A percentile compares a stretch with the other conserved stretches of the same genome.
Evolutionary conservation across 768 basidiomycete genomes (phyloP).

Genomic region (Boletus eberwhitei): DNA sequence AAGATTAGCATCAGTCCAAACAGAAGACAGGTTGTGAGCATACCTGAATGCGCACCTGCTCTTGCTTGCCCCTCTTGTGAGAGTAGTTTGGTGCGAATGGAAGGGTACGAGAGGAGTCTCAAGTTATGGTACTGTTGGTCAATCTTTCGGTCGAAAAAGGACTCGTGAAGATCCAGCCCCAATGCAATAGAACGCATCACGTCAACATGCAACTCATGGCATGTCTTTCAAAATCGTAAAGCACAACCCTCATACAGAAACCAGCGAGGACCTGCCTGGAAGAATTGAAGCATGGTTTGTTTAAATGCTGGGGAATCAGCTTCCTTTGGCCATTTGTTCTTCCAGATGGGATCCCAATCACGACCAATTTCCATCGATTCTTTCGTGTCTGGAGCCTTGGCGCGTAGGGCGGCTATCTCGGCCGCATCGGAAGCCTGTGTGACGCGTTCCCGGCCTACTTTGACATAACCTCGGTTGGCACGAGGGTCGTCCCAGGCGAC

Average conservation of each 20-base stretch:
- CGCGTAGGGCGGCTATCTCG: slow-evolving; percentile 73
- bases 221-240: slow-evolving; percentile 43
- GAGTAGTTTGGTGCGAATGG: slow-evolving; percentile 59
- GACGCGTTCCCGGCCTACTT: slow-evolving; percentile 77
- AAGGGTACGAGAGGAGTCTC: slow-evolving; percentile 76
- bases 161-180: slow-evolving; percentile 68
- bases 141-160: slow-evolving; percentile 73
- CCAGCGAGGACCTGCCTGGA: slow-evolving; percentile 43
- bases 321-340: slow-evolving; percentile 78
- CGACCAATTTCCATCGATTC: slow-evolving; percentile 89
- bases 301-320: slow-evolving; percentile 63
- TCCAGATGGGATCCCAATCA: slow-evolving; percentile 75
- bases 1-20: background rate
- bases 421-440: slow-evolving; percentile 66
- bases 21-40: background rate
- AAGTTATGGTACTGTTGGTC: slow-evolving; percentile 79
- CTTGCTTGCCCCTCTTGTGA: slow-evolving; percentile 67
- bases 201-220: slow-evolving; percentile 68
- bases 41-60: slow-evolving; percentile 80
- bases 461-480: slow-evolving; percentile 82
- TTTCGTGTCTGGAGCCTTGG: slow-evolving; percentile 75
- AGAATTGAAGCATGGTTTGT: slow-evolving; percentile 71
- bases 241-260: background rate
- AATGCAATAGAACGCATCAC: slow-evolving; percentile 88
- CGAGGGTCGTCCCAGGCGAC: slow-evolving; percentile 85